Conservation (phyloP, 2,329 filamentous ascomycete genomes). For the Aspergillus tamarii region DNA sequence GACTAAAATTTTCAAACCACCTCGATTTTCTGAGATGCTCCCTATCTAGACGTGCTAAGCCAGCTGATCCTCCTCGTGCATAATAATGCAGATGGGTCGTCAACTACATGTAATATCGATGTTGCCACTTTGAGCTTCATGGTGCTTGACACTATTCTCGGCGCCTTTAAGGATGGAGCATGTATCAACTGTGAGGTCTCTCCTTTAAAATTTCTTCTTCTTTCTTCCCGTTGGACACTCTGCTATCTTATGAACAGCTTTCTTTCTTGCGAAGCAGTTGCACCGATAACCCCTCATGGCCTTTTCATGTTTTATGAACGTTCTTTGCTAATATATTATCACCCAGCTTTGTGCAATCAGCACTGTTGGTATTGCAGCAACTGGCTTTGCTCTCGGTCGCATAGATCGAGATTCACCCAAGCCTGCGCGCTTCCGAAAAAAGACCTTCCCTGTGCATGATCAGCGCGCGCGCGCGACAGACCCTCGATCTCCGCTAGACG, state of each 20-base stretch:
- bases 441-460: slow-evolving; percentile 26
- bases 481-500: slow-evolving; percentile 17
- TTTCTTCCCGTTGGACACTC: slow-evolving; percentile 5
- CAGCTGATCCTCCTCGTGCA: slow-evolving; percentile 25
- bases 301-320: not conserved
- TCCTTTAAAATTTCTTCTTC: slow-evolving; percentile 4
- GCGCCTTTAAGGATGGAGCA: slow-evolving; percentile 43
- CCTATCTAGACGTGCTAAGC: slow-evolving; percentile 22
- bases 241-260: not conserved
- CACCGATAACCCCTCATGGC: not conserved
- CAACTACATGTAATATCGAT: slow-evolving; percentile 34
- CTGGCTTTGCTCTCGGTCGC: slow-evolving; percentile 61
- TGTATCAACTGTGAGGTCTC: slow-evolving; percentile 42
- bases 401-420: slow-evolving; percentile 45
- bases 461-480: slow-evolving; percentile 21
- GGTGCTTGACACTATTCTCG: slow-evolving; percentile 35
- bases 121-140: slow-evolving; percentile 37
- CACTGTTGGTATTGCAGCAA: slow-evolving; percentile 63
- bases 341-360: slow-evolving; percentile 64
- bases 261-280: not conserved
- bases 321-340: slow-evolving; percentile 13
- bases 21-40: slow-evolving; percentile 4
- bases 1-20: slow-evolving; percentile 4
- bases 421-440: slow-evolving; percentile 31
- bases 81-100: slow-evolving; percentile 38